Evolutionary conservation across 768 basidiomycete genomes (phyloP), one percentile per base, ranked within the genome.

Genomic region (Daedaleopsis sinensis): DNA sequence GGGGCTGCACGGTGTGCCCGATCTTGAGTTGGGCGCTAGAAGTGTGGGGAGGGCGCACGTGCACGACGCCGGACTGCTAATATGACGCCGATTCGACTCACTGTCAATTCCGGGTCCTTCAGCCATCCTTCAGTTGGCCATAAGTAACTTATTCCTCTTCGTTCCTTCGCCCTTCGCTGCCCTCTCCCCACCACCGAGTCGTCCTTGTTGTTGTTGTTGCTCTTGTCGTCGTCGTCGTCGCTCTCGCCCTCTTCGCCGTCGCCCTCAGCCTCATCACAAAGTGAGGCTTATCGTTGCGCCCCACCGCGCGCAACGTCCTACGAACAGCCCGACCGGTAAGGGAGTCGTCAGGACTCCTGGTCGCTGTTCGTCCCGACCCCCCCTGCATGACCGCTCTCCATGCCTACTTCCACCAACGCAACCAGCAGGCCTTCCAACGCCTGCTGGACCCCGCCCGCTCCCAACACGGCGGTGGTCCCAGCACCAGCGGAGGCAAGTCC

Each of bases 361-460:
- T 63, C 64, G 64, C 62, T 61, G 55, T 58, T 67, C 66, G 57
- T 24, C n/a, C 43, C 50, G 44, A 21, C 54, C 62, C 59, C 53
- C 56, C 46, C 58, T 61, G 84, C 72, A 91, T 91, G 90, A 91
- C 80, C 80, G 80, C 84, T 77, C 89, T 93, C 77, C 91, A 92
- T 90, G 86, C 81, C 61, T 82, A 85, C 74, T 90, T 90, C 71
- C 73, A 79, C 72, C 83, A 86, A 70, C 81, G 86, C 70, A 84
- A 90, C 73, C 84, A 89, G 74, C 85, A 86, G 74, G 88, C 83
- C 53, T 93, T 93, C 73, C 88, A 89, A 70, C 87, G 86, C 66
- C 79, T 89, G 69, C 84, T 93, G 68, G 85, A 90, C 67, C 78
- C 74, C 64, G 71, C 70, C 67, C 82, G 74, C 57, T 57, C 57